Conservation (phyloP, 768 basidiomycete species). For the Boletus rex-veris region DNA sequence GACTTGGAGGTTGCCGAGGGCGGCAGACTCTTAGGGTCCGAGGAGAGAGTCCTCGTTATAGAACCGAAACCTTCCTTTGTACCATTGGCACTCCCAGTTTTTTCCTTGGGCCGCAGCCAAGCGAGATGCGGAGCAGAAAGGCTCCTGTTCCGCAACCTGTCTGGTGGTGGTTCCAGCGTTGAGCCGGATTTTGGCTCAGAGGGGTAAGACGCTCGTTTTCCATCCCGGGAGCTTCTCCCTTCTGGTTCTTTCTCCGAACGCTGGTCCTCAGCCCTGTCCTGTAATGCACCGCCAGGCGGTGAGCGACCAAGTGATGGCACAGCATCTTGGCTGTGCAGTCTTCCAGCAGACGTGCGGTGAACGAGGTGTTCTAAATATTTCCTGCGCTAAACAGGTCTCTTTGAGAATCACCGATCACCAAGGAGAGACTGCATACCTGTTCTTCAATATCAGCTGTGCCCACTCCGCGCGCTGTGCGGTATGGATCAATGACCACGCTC, state of each 20-base stretch:
- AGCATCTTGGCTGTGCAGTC: conserved; percentile 80
- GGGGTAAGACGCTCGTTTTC: conserved; percentile 24
- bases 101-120: conserved; percentile 45
- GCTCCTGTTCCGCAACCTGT: conserved; percentile 44
- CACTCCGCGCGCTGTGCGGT: conserved; percentile 53
- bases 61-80: conserved; percentile 10
- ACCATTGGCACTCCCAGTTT: conserved; percentile 1
- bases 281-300: conserved; percentile 22
- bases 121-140: conserved; percentile 58
- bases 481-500: conserved; percentile 62
- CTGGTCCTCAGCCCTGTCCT: not conserved
- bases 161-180: conserved; percentile 13
- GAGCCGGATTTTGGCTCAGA: conserved; percentile 1
- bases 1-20: conserved; percentile 4
- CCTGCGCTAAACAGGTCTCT: conserved; percentile 47
- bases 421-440: conserved; percentile 46
- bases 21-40: conserved; percentile 10
- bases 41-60: conserved; percentile 14
- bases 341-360: conserved; percentile 66
- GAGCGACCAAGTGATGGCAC: conserved; percentile 34
- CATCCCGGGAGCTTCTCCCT: conserved; percentile 9
- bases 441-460: conserved; percentile 53
- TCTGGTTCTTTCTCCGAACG: not conserved
- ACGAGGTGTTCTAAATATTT: conserved; percentile 74
- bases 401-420: conserved; percentile 5